These are phyloP conservation scores for Panicum hallii DNA, from an alignment of 202 grass and related monocot species.

Conservation along the genomic window DNA sequence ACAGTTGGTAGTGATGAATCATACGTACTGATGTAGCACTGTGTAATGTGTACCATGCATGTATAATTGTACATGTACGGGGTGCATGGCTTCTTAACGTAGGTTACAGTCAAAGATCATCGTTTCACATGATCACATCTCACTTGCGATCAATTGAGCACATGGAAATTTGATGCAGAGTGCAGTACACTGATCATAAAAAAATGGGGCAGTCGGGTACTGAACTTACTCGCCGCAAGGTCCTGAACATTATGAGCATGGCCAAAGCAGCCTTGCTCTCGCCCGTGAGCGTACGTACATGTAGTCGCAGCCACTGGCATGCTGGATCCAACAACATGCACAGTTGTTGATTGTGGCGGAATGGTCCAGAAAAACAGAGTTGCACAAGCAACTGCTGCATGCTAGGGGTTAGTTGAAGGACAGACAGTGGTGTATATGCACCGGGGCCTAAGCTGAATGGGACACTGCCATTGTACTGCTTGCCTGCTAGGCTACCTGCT, in stretches of 20 bases:
- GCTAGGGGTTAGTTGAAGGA: conserved; percentile 14
- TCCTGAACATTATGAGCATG: conserved; percentile 7
- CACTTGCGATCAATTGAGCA: not conserved
- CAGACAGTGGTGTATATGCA: not conserved
- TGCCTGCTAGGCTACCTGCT: not conserved
- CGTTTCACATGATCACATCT: not conserved
- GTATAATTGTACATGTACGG: not conserved
- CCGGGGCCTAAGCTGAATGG: not conserved
- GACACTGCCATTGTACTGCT: not conserved
- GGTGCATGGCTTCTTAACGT: not conserved
- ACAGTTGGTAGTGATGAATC: conserved; percentile 1
- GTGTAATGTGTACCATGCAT: not conserved
- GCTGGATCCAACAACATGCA: conserved; percentile 8
- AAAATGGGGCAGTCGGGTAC: not conserved
- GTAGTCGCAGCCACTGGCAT: not conserved
- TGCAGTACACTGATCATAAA: not conserved
- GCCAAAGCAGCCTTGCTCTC: not conserved
- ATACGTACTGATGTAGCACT: not conserved
- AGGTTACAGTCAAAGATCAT: not conserved
- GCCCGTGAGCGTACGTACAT: conserved; percentile 9
- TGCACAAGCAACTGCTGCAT: not conserved
- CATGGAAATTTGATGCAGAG: not conserved
- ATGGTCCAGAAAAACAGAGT: conserved; percentile 28
- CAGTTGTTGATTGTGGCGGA: conserved; percentile 16
- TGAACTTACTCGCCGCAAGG: not conserved